Evolutionary conservation across 1,139 yeast genomes (phyloP).

Genomic region (Debaryomyces robertsiae): DNA sequence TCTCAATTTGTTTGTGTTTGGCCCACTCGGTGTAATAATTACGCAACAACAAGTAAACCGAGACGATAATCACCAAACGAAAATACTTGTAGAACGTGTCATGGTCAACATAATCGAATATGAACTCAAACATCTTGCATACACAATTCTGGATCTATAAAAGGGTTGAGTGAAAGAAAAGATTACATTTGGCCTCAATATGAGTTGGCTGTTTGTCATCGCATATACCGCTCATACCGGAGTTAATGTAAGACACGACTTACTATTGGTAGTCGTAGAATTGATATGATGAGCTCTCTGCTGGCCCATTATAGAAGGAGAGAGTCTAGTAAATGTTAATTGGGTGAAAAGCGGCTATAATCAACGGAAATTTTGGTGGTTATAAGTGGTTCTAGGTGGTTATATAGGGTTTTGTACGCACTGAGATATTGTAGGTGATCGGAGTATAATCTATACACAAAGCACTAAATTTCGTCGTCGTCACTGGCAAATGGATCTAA

Average conservation of each 20-base stretch:
- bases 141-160: background rate
- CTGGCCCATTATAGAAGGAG: too few relatives aligned
- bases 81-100: slow-evolving; percentile 41
- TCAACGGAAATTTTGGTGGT: too few relatives aligned
- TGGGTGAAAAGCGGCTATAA: too few relatives aligned
- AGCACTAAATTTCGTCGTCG: slow-evolving; percentile 22
- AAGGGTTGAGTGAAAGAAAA: background rate
- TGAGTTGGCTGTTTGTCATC: background rate
- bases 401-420: too few relatives aligned
- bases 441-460: too few relatives aligned
- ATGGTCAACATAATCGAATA: slow-evolving; percentile 39
- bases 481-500: slow-evolving; percentile 43
- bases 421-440: too few relatives aligned
- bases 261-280: background rate
- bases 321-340: too few relatives aligned
- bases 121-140: slow-evolving; percentile 31
- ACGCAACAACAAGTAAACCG: slow-evolving; percentile 41
- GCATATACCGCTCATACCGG: slow-evolving; percentile 8
- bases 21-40: slow-evolving; percentile 44
- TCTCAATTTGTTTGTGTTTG: slow-evolving; percentile 53
- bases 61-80: slow-evolving; percentile 36
- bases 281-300: too few relatives aligned
- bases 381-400: too few relatives aligned
- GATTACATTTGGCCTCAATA: slow-evolving; percentile 1
- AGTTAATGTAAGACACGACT: slow-evolving; percentile 8